Evolutionary conservation across 805 yeast species (phyloP).

Genomic region (Wickerhamomyces sydowiorum): DNA sequence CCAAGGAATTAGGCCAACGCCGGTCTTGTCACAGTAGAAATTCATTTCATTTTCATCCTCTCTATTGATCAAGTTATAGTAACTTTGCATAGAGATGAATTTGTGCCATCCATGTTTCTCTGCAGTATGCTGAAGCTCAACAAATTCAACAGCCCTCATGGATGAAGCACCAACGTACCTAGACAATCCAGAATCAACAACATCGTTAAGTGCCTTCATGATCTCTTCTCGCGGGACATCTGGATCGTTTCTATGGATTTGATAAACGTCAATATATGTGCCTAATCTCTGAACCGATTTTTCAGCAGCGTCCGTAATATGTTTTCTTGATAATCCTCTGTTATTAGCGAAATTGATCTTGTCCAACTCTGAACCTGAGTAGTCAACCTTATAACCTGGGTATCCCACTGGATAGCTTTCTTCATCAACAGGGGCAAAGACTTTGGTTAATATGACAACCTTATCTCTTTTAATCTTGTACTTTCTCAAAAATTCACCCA

Average conservation of each 20-base stretch:
- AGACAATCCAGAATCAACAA: conserved; percentile 35
- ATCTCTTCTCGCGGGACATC: conserved; percentile 39
- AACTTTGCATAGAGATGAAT: conserved; percentile 52
- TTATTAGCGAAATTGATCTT: conserved; percentile 16
- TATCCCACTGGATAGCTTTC: neutral
- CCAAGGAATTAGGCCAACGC: too few relatives aligned
- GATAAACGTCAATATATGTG: conserved; percentile 37
- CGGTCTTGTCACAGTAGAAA: too few relatives aligned
- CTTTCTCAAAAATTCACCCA: conserved; percentile 44
- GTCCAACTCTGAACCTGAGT: neutral
- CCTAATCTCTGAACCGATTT: conserved; percentile 34
- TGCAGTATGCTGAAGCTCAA: conserved; percentile 44
- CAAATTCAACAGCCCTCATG: conserved; percentile 49
- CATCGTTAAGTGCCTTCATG: conserved; percentile 45
- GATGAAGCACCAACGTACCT: conserved; percentile 57
- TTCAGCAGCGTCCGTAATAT: conserved; percentile 35
- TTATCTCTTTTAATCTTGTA: conserved; percentile 44
- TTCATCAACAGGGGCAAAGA: neutral
- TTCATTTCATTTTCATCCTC: too few relatives aligned
- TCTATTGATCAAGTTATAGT: too few relatives aligned
- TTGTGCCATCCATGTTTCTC: conserved; percentile 48
- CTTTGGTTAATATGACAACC: conserved; percentile 45
- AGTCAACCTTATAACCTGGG: neutral
- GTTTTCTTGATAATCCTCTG: conserved; percentile 35
- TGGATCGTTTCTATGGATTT: conserved; percentile 43